phyloP scores from a whole-genome alignment of 176 grass and related monocot species.

The Cenchrus americanus region DNA sequence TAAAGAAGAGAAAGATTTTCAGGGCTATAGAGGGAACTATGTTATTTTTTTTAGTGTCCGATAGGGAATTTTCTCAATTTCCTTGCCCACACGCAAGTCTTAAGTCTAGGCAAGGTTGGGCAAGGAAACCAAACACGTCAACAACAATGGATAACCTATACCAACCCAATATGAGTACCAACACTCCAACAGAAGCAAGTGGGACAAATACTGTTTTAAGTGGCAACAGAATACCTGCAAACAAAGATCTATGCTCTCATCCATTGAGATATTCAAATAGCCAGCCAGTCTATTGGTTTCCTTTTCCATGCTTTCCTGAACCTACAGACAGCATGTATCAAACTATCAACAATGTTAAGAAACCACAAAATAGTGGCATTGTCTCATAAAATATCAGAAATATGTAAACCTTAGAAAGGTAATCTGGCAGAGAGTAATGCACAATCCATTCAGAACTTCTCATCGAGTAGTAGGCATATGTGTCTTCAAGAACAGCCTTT shows the following conservation, averaged over 20 bases:
- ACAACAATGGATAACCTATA: background rate
- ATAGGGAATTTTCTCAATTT: background rate
- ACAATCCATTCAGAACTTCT: constrained; percentile 58
- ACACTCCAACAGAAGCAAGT: background rate
- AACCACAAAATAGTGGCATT: background rate
- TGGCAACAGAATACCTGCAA: constrained; percentile 42
- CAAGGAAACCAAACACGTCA: background rate
- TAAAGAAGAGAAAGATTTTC: too few species aligned
- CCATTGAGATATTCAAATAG: constrained; percentile 40
- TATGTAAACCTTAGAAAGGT: constrained; percentile 55
- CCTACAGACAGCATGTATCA: constrained; percentile 46
- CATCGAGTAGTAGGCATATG: constrained; percentile 52
- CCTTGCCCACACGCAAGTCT: constrained; percentile 3
- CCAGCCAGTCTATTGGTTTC: constrained; percentile 49
- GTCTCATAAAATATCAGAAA: constrained; percentile 7
- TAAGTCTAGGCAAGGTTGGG: background rate
- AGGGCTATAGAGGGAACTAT: too few species aligned
- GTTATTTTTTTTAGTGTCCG: too few species aligned
- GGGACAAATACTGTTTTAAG: background rate
- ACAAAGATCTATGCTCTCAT: constrained; percentile 34
- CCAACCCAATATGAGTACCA: background rate
- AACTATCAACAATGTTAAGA: background rate
- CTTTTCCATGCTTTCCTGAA: constrained; percentile 51
- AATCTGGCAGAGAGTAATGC: constrained; percentile 57
- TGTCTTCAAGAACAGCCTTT: constrained; percentile 49